Conservation (phyloP, 352 stramenopile genomes). For the Albugo candida region DNA sequence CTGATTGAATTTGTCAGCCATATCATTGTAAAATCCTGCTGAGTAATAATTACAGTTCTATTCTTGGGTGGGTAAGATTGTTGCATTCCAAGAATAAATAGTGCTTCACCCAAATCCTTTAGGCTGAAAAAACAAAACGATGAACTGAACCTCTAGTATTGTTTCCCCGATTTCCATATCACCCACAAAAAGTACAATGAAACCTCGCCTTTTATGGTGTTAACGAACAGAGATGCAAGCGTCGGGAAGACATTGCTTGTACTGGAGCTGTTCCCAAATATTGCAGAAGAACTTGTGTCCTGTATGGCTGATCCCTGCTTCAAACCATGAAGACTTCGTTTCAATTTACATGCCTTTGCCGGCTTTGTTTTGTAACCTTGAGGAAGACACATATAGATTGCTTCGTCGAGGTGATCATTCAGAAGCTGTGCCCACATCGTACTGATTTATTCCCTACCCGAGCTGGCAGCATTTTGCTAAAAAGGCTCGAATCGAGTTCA, state of each 20-base stretch:
- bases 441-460: background rate
- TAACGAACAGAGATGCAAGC: constrained; percentile 10
- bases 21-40: background rate
- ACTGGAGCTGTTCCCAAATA: constrained; percentile 6
- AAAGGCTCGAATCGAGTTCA: background rate
- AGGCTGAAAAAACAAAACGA: constrained; percentile 1
- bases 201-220: background rate
- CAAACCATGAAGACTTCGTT: constrained; percentile 7
- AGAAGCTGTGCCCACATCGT: background rate
- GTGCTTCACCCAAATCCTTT: constrained; percentile 5
- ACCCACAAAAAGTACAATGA: constrained; percentile 9
- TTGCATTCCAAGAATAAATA: constrained; percentile 12
- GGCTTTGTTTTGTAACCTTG: background rate
- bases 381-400: background rate
- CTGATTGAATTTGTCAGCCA: background rate
- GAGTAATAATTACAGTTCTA: constrained; percentile 3
- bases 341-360: background rate
- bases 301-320: constrained; percentile 12
- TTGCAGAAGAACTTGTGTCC: constrained; percentile 10
- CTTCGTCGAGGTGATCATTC: background rate
- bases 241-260: constrained; percentile 3
- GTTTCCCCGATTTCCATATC: constrained; percentile 1
- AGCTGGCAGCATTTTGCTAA: background rate
- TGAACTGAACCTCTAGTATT: background rate
- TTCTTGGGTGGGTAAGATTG: constrained; percentile 6